Evolutionary conservation across 768 basidiomycete species (phyloP).

Genomic region (Boletus vermiculosoides): DNA sequence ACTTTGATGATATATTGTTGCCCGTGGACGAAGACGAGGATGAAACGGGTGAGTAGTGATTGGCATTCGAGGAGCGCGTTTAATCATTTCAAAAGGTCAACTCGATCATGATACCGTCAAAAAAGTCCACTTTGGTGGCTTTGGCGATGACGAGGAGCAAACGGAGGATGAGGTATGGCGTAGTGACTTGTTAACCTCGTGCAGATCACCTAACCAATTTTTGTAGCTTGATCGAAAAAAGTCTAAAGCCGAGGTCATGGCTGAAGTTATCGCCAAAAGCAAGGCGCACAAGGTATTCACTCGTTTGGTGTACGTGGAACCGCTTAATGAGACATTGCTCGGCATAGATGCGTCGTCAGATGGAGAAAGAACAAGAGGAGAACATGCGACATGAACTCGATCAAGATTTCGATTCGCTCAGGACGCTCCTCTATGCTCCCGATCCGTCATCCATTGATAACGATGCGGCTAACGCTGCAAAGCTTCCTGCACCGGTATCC

Average conservation of each 20-base stretch:
- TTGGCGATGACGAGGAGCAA: constrained; percentile 64
- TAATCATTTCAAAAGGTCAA: constrained; percentile 45
- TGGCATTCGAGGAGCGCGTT: not conserved
- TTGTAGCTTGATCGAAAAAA: constrained; percentile 79
- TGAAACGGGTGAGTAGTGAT: constrained; percentile 36
- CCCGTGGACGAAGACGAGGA: constrained; percentile 55
- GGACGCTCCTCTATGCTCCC: constrained; percentile 64
- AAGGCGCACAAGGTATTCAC: constrained; percentile 83
- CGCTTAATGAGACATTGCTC: not conserved
- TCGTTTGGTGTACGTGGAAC: not conserved
- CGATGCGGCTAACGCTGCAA: constrained; percentile 25
- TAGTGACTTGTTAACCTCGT: not conserved
- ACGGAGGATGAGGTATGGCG: constrained; percentile 47
- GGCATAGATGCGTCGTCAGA: constrained; percentile 79
- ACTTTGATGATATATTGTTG: constrained; percentile 69
- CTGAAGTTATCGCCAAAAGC: constrained; percentile 95
- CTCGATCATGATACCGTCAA: constrained; percentile 67
- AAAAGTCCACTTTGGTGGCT: constrained; percentile 82
- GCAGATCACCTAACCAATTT: not conserved
- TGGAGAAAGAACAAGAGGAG: constrained; percentile 82
- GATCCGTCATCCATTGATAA: constrained; percentile 46
- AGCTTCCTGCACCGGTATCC: not conserved
- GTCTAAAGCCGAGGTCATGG: constrained; percentile 95
- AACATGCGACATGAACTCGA: constrained; percentile 87
- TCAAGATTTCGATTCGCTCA: constrained; percentile 78